phyloP scores from a whole-genome alignment of 257 asterid species.

The Solanum pimpinellifolium region DNA sequence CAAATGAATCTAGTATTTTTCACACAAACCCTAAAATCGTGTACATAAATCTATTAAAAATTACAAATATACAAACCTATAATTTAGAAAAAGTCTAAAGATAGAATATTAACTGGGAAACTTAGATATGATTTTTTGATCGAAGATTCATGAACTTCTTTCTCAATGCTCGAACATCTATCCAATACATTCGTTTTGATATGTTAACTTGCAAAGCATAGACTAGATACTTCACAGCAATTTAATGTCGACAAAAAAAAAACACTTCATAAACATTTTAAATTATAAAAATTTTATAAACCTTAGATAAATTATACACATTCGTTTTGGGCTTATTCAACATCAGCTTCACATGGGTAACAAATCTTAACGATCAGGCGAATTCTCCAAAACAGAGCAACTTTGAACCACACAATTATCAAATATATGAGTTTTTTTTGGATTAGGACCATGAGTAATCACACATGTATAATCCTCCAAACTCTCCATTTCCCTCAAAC shows the following conservation, averaged over 20 bases:
- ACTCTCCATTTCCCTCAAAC: constrained; percentile 83
- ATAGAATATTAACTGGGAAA: too few relatives aligned
- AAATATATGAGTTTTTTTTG: constrained; percentile 68
- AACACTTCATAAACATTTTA: neutral
- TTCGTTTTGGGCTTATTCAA: neutral
- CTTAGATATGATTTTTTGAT: too few relatives aligned
- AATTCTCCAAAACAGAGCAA: constrained; percentile 13
- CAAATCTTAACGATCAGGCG: constrained; percentile 30
- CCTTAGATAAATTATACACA: neutral
- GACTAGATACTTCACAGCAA: neutral
- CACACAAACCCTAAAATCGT: neutral
- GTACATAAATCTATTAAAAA: neutral
- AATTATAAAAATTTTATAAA: neutral
- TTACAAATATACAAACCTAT: neutral
- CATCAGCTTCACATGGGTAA: constrained; percentile 36
- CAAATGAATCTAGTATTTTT: neutral
- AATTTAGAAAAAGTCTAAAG: too few relatives aligned
- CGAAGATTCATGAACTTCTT: neutral
- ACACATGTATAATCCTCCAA: constrained; percentile 94
- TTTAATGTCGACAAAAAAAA: too few relatives aligned
- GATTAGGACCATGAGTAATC: constrained; percentile 82
- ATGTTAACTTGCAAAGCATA: neutral
- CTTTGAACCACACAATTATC: constrained; percentile 68
- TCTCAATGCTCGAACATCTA: neutral
- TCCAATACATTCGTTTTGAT: neutral